Base-by-base conservation (phyloP, 2,329 filamentous ascomycete genomes). In the Fusarium aywerte region DNA sequence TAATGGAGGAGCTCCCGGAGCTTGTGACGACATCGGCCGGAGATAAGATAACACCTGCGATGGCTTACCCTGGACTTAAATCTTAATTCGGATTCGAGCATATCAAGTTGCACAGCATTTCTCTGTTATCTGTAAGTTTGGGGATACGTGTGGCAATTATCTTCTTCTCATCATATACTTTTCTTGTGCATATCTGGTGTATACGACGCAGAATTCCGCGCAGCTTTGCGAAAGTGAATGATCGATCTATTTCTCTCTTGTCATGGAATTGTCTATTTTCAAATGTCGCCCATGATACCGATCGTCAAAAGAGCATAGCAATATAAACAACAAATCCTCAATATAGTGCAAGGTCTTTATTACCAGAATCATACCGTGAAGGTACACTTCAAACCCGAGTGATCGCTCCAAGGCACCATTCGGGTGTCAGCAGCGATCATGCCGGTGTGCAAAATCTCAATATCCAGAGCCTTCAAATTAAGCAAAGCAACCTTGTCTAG, bases 401-500 rank as follows among this genome's bases (percentile, higher is more conserved):
- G 47, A 15, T 51, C 51, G 13, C 48, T 60, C 51, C 48, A 67
- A 16, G 55, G 23, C 7, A 52, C 23, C 15, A 23, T n/a, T 8
- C 25, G 25, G n/a, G 27, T 29, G 16, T 40, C 15, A 13, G 35
- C 31, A 16, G 48, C 32, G 7, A 59, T 27, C 4, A 35, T 23
- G 42, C 43, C 35, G 20, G 69, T 65, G 18, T 69, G 60, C 31
- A 69, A 33, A n/a, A 72, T 51, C 20, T 67, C 52, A 13, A 73
- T 69, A 5, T 33, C 18, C 20, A 38, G 23, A 23, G 66, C 36
- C 23, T 65, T 49, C 15, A 80, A 39, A 4, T 75, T 75, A 16
- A 77, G 20, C 33, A 75, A 50, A 13, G 74, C 76, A 20, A 81
- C 62, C 59, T 77, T 80, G 65, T 81, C 79, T 32, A 81, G 52